phyloP scores from a whole-genome alignment of 2,329 filamentous ascomycete genomes.

The Ophiostoma tasmaniense region DNA sequence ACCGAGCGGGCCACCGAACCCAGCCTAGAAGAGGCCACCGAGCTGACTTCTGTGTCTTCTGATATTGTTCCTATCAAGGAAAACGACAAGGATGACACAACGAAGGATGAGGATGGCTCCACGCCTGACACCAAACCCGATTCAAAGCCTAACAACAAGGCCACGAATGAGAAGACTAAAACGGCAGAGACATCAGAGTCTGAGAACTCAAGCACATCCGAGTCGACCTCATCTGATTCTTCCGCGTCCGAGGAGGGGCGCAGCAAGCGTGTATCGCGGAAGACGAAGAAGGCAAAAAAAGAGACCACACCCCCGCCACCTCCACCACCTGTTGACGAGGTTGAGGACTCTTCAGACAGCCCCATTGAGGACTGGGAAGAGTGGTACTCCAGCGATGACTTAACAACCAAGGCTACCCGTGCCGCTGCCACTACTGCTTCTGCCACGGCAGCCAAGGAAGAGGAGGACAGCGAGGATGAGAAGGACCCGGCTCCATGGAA shows the following conservation, averaged over 20 bases:
- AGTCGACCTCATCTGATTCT: background rate
- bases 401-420: constrained; percentile 35
- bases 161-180: background rate
- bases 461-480: constrained; percentile 47
- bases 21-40: background rate
- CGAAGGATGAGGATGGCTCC: background rate
- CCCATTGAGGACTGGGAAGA: constrained; percentile 52
- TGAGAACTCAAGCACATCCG: background rate
- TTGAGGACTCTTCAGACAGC: constrained; percentile 50
- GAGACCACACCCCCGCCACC: constrained; percentile 14
- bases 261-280: background rate
- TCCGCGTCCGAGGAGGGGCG: background rate
- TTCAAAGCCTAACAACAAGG: background rate
- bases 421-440: constrained; percentile 28
- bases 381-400: constrained; percentile 51
- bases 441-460: constrained; percentile 30
- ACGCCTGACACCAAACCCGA: background rate
- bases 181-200: background rate
- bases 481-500: constrained; percentile 53
- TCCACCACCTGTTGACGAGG: constrained; percentile 20
- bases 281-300: background rate
- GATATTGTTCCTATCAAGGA: background rate
- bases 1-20: background rate
- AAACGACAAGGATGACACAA: background rate
- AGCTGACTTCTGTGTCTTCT: background rate